Percentiles rank a stretch among this genome's conserved stretches.
Evolutionary conservation across 306 rosid genomes (phyloP).

Genomic region (Trifolium dubium): DNA sequence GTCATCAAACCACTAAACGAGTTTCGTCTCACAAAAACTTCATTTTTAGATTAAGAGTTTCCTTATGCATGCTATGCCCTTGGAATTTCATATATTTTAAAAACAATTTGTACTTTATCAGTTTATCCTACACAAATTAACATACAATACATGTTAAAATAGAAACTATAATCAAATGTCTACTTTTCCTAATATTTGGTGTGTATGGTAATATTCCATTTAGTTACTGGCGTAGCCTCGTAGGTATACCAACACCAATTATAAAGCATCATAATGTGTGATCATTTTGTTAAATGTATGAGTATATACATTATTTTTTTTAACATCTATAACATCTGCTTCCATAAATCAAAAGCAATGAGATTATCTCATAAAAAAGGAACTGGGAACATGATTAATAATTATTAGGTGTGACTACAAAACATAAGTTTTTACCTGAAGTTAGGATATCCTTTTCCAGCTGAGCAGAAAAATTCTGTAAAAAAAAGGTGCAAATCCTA

Average conservation of each 20-base stretch:
- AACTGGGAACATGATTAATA: constrained; percentile 27
- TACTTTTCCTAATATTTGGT: constrained; percentile 13
- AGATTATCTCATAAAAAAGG: not conserved
- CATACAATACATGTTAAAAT: constrained; percentile 16
- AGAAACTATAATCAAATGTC: constrained; percentile 27
- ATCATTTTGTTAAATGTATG: constrained; percentile 10
- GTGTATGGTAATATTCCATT: constrained; percentile 17
- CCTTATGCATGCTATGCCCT: constrained; percentile 9
- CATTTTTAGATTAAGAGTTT: constrained; percentile 22
- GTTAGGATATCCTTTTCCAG: constrained; percentile 92
- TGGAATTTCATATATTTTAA: constrained; percentile 16
- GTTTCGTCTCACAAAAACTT: not conserved
- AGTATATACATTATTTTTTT: constrained; percentile 22
- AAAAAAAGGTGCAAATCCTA: constrained; percentile 38
- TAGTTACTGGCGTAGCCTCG: constrained; percentile 2
- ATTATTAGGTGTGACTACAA: constrained; percentile 6
- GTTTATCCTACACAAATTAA: constrained; percentile 21
- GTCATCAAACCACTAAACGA: not conserved
- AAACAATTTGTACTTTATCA: constrained; percentile 15
- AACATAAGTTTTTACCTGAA: constrained; percentile 70
- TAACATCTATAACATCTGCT: constrained; percentile 13
- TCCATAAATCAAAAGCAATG: constrained; percentile 25
- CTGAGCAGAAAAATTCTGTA: constrained; percentile 87
- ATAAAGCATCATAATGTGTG: constrained; percentile 27
- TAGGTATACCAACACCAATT: not conserved